These are phyloP conservation scores for Penicillium rolfsii DNA, from an alignment of 2,329 filamentous ascomycete genomes.

Conservation along the genomic window DNA sequence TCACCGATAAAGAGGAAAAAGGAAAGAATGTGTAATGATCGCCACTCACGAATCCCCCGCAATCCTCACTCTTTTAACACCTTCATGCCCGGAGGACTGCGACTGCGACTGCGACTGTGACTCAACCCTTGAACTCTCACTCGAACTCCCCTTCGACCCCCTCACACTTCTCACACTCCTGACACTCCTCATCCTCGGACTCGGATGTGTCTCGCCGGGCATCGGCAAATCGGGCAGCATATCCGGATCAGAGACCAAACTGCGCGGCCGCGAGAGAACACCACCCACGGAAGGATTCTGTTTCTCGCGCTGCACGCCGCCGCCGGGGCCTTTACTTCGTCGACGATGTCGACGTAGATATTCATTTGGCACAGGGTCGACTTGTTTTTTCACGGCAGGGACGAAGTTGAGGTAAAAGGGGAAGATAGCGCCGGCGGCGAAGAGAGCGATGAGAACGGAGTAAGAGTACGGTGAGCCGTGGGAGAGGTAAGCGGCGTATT, in stretches of 20 bases:
- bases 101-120: background rate
- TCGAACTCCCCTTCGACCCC: slow-evolving; percentile 3
- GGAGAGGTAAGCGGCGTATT: slow-evolving; percentile 49
- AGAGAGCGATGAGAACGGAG: slow-evolving; percentile 57
- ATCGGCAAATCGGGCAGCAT: slow-evolving; percentile 25
- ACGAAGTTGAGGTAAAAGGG: slow-evolving; percentile 58
- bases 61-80: background rate
- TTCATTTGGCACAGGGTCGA: slow-evolving; percentile 53
- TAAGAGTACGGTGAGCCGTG: slow-evolving; percentile 54
- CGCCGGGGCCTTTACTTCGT: slow-evolving; percentile 14
- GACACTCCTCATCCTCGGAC: background rate
- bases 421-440: slow-evolving; percentile 55
- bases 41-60: background rate
- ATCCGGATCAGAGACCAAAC: slow-evolving; percentile 31
- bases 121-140: background rate
- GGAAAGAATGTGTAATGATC: background rate
- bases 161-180: background rate
- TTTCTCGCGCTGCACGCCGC: slow-evolving; percentile 31
- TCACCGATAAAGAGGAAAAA: background rate
- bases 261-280: slow-evolving; percentile 36
- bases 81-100: background rate
- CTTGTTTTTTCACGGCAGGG: slow-evolving; percentile 53
- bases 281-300: slow-evolving; percentile 36
- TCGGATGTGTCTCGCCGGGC: slow-evolving; percentile 20
- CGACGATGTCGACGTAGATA: slow-evolving; percentile 37